Evolutionary conservation across 768 basidiomycete genomes (phyloP).

Genomic region (Tylopilus balloui): DNA sequence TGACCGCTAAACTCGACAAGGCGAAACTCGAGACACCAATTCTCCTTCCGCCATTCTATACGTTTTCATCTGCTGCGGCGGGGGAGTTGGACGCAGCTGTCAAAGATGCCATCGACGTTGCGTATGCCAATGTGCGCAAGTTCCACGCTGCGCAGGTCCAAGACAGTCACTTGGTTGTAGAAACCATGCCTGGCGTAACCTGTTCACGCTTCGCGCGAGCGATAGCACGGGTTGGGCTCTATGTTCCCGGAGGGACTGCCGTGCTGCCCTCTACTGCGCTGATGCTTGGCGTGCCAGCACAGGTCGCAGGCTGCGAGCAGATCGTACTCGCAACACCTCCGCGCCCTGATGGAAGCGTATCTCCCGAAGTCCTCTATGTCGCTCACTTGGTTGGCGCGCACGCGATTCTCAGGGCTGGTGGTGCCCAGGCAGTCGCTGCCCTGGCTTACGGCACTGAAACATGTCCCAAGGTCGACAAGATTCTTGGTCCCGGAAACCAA

Average conservation of each 20-base stretch:
- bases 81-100: slow-evolving; percentile 54
- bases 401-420: slow-evolving; percentile 89
- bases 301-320: slow-evolving; percentile 90
- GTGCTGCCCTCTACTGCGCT: slow-evolving; percentile 94
- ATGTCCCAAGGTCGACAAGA: slow-evolving; percentile 98
- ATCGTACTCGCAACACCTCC: slow-evolving; percentile 97
- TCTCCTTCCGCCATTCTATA: slow-evolving; percentile 71
- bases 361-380: slow-evolving; percentile 97
- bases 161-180: slow-evolving; percentile 66
- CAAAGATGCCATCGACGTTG: slow-evolving; percentile 78
- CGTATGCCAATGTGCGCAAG: slow-evolving; percentile 85
- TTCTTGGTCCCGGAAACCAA: slow-evolving; percentile 98
- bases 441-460: slow-evolving; percentile 95
- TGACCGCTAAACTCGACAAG: slow-evolving; percentile 93
- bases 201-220: slow-evolving; percentile 93
- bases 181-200: slow-evolving; percentile 97
- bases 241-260: slow-evolving; percentile 97
- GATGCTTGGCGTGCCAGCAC: slow-evolving; percentile 97
- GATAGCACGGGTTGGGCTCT: slow-evolving; percentile 93
- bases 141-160: slow-evolving; percentile 91
- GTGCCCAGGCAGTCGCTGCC: slow-evolving; percentile 93
- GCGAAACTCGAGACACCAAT: slow-evolving; percentile 65
- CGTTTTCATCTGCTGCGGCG: slow-evolving; percentile 47
- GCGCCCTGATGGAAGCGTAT: slow-evolving; percentile 84
- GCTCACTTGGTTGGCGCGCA: slow-evolving; percentile 88